These are phyloP conservation scores for Sclerotinia subarctica DNA, from an alignment of 2,329 filamentous ascomycete genomes.

Conservation along the genomic window DNA sequence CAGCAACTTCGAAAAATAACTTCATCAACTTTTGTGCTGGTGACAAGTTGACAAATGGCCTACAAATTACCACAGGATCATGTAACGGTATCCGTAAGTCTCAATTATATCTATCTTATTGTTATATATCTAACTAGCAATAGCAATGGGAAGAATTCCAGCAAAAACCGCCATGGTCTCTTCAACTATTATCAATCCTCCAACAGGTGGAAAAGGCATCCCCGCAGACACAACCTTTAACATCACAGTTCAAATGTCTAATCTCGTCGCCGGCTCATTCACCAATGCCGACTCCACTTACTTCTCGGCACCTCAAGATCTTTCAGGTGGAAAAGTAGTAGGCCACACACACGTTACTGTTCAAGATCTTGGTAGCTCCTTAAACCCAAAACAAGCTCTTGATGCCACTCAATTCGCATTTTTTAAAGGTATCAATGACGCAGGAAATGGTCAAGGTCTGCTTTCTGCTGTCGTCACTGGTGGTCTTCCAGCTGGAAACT, in stretches of 20 bases:
- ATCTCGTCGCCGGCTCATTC: constrained; percentile 41
- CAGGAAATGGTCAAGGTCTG: constrained; percentile 41
- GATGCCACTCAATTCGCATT: constrained; percentile 41
- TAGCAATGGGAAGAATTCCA: constrained; percentile 40
- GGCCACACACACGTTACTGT: constrained; percentile 44
- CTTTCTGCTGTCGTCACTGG: constrained; percentile 41
- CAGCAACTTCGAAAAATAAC: constrained; percentile 36
- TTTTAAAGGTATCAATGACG: constrained; percentile 45
- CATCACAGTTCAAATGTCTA: constrained; percentile 39
- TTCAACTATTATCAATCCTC: constrained; percentile 34
- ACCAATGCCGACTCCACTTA: constrained; percentile 42
- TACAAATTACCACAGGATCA: constrained; percentile 55
- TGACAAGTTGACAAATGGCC: constrained; percentile 55
- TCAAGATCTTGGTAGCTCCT: constrained; percentile 38
- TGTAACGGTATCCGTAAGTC: constrained; percentile 50
- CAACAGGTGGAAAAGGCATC: constrained; percentile 29
- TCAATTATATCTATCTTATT: neutral
- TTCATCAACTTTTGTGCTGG: constrained; percentile 39
- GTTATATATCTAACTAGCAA: constrained; percentile 22
- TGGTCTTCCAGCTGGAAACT: constrained; percentile 44
- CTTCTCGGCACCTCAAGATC: constrained; percentile 41
- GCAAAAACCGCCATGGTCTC: constrained; percentile 38
- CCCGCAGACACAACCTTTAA: constrained; percentile 36
- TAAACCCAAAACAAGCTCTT: constrained; percentile 36
- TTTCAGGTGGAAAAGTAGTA: constrained; percentile 38